These are phyloP conservation scores for Sanghuangporus baumii DNA, from an alignment of 1,284 basidiomycete genomes.

Conservation along the genomic window DNA sequence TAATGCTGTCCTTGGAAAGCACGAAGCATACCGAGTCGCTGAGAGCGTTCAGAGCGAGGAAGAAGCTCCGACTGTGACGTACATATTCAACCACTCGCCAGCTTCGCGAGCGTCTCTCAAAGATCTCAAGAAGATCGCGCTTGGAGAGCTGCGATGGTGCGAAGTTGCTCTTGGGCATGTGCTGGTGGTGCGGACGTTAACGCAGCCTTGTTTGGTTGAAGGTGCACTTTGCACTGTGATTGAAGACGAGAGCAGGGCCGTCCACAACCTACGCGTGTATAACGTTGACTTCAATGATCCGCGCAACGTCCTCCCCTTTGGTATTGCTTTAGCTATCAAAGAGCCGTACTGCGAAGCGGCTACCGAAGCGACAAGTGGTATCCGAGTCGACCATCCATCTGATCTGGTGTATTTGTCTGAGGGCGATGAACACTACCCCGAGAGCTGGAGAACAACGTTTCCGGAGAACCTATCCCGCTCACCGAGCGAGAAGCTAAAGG, in stretches of 20 bases:
- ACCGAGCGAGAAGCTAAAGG: constrained; percentile 13
- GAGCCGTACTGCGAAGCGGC: constrained; percentile 18
- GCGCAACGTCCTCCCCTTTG: constrained; percentile 8
- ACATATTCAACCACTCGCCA: constrained; percentile 14
- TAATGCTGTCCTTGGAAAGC: constrained; percentile 2
- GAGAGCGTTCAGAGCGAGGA: not conserved
- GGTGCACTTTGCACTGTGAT: constrained; percentile 10
- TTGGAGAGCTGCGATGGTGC: constrained; percentile 14
- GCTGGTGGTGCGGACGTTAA: constrained; percentile 9
- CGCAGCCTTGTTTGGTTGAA: constrained; percentile 10
- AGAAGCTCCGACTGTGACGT: not conserved
- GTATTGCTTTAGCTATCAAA: constrained; percentile 14
- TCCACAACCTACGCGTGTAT: constrained; percentile 12
- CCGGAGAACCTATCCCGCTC: not conserved
- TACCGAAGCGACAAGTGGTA: constrained; percentile 12
- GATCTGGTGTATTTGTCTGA: constrained; percentile 14
- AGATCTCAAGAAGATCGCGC: constrained; percentile 6
- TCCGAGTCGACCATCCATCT: constrained; percentile 14
- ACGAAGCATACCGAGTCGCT: constrained; percentile 8
- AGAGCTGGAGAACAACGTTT: constrained; percentile 11
- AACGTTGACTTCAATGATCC: constrained; percentile 1
- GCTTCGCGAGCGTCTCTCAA: not conserved
- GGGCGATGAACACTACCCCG: constrained; percentile 8
- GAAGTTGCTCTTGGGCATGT: constrained; percentile 4
- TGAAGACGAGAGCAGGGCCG: constrained; percentile 12